Evolutionary conservation across 495 filamentous ascomycete species (phyloP).

Genomic region (Trichoderma reesei): DNA sequence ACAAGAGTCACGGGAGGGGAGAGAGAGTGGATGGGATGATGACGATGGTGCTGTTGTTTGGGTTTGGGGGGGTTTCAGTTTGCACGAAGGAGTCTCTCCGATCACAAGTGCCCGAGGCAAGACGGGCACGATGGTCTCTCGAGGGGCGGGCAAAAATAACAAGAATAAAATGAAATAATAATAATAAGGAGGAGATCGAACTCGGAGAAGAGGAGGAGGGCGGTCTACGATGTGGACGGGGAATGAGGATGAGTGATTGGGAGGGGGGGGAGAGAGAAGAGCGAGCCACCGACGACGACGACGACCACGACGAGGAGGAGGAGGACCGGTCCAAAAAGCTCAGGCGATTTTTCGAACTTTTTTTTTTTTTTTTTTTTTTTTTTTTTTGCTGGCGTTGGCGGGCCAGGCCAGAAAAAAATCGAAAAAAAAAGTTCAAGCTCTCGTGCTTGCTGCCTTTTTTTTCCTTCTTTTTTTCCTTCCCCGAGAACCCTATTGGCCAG

Average conservation of each 20-base stretch:
- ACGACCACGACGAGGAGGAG: no score
- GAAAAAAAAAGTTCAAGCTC: constrained; percentile 11
- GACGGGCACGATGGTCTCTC: not conserved
- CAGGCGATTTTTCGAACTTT: constrained; percentile 13
- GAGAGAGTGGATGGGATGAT: not conserved
- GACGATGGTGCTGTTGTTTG: not conserved
- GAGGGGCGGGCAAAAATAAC: not conserved
- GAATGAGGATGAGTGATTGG: not conserved
- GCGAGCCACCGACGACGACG: not conserved
- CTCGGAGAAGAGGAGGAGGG: not conserved
- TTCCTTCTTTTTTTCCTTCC: constrained; percentile 27
- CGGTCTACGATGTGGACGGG: not conserved
- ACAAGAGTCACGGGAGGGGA: not conserved
- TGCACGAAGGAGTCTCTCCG: not conserved
- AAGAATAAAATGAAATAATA: no score
- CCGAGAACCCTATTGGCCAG: constrained; percentile 7
- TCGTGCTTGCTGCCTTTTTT: no score
- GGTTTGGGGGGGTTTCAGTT: not conserved
- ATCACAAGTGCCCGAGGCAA: not conserved
- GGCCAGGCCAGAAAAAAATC: constrained; percentile 5
- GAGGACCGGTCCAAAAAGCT: constrained; percentile 11
- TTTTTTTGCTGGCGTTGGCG: constrained; percentile 6
- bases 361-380: no score
- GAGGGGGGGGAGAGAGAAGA: constrained; percentile 3
- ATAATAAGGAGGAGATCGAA: no score